phyloP scores from a whole-genome alignment of 768 basidiomycete species.

The Kondoa subrosea region DNA sequence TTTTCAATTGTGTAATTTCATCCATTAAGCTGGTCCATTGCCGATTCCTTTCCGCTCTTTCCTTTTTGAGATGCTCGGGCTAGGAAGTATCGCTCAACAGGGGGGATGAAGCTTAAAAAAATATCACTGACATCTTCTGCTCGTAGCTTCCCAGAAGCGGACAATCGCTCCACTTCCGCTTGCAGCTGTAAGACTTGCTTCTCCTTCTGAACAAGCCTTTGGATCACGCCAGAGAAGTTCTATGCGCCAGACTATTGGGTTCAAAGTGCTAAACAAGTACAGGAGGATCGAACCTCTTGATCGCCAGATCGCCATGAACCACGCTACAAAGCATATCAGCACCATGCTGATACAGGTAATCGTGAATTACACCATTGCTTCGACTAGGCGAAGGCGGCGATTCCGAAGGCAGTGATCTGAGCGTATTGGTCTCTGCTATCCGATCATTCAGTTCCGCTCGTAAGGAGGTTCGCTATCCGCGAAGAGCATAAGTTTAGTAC shows the following conservation, averaged over 20 bases:
- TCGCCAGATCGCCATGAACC: slow-evolving; percentile 27
- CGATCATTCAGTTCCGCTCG: slow-evolving; percentile 46
- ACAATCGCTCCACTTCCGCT: slow-evolving; percentile 50
- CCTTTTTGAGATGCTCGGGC: slow-evolving; percentile 39
- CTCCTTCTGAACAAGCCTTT: slow-evolving; percentile 67
- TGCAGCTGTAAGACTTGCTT: slow-evolving; percentile 61
- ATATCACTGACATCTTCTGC: slow-evolving; percentile 46
- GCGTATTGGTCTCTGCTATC: slow-evolving; percentile 50
- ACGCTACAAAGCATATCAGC: background rate
- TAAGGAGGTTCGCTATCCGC: slow-evolving; percentile 39
- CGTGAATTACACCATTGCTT: slow-evolving; percentile 37
- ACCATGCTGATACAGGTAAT: no score
- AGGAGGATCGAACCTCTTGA: slow-evolving; percentile 37
- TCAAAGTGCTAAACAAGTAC: slow-evolving; percentile 7
- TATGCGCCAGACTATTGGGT: slow-evolving; percentile 27
- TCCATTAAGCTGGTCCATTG: slow-evolving; percentile 58
- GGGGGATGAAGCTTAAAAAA: background rate
- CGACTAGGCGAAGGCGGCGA: background rate
- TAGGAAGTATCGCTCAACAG: slow-evolving; percentile 10
- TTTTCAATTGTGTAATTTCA: slow-evolving; percentile 55
- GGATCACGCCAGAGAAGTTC: slow-evolving; percentile 57
- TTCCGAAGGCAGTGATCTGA: slow-evolving; percentile 41
- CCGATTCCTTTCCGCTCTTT: slow-evolving; percentile 43
- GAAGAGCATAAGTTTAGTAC: no score
- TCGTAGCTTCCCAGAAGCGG: slow-evolving; percentile 42